phyloP scores from a whole-genome alignment of 140 eudicot species.

The Oenanthe javanica region DNA sequence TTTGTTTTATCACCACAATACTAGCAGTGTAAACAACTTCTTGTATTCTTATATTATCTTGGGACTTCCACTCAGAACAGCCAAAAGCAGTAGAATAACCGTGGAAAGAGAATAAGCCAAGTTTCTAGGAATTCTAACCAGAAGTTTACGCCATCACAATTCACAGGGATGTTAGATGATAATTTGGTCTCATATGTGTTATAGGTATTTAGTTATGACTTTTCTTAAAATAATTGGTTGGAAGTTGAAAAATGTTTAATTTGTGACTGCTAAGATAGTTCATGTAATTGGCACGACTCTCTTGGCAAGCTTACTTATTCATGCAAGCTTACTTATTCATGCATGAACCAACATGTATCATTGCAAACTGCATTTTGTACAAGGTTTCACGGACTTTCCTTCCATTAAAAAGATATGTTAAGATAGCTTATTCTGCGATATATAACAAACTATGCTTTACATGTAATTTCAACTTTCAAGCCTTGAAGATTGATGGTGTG shows the following conservation, averaged over 20 bases:
- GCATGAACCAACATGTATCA: slow-evolving; percentile 1
- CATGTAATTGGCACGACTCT: neutral
- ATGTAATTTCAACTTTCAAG: neutral
- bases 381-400: neutral
- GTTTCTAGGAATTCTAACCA: neutral
- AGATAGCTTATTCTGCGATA: neutral
- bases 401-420: neutral
- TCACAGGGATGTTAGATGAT: neutral
- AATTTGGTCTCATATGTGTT: neutral
- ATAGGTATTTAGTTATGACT: neutral
- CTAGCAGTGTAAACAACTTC: neutral
- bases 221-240: neutral
- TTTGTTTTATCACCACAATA: neutral
- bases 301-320: neutral
- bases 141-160: neutral
- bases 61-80: neutral
- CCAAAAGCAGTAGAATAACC: neutral
- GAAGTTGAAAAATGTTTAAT: neutral
- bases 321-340: neutral
- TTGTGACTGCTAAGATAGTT: slow-evolving; percentile 3
- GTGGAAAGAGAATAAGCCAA: neutral
- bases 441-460: neutral
- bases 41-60: neutral
- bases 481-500: neutral
- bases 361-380: neutral